phyloP scores from a whole-genome alignment of 2,329 filamentous ascomycete species.

The Magnaporthales sp. region DNA sequence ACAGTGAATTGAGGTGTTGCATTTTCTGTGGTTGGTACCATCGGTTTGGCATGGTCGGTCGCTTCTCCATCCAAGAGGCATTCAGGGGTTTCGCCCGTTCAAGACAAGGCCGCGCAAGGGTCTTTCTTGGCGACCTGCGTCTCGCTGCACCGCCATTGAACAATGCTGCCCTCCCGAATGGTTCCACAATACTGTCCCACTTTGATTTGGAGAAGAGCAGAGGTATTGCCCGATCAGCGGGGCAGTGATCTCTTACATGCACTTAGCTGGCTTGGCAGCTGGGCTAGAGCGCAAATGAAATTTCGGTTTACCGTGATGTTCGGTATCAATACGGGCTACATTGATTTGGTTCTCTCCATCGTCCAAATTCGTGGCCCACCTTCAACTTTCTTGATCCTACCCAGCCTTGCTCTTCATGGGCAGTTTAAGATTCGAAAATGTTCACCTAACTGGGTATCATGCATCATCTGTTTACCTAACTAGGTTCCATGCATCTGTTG shows the following conservation, averaged over 20 bases:
- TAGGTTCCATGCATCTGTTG: neutral
- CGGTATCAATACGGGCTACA: neutral
- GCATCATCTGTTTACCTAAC: neutral
- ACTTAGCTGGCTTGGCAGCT: neutral
- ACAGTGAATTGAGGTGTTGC: neutral
- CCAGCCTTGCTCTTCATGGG: too few species aligned
- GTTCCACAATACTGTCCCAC: neutral
- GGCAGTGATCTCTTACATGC: neutral
- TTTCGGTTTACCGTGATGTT: neutral
- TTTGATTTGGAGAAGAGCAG: neutral
- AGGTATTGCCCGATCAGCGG: neutral
- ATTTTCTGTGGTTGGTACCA: neutral
- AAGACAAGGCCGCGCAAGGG: neutral
- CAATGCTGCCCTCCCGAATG: neutral
- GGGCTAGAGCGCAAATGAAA: neutral
- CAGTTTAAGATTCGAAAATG: too few species aligned
- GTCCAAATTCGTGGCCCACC: neutral
- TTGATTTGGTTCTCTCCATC: neutral
- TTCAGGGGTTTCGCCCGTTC: neutral
- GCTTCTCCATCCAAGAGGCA: neutral
- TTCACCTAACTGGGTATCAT: neutral
- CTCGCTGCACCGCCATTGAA: neutral
- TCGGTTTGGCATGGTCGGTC: neutral
- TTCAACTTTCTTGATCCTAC: too few species aligned
- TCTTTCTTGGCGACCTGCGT: neutral